Evolutionary conservation across 495 filamentous ascomycete genomes (phyloP), one percentile per base, ranked within the genome.

Genomic region (Penicillium roqueforti): DNA sequence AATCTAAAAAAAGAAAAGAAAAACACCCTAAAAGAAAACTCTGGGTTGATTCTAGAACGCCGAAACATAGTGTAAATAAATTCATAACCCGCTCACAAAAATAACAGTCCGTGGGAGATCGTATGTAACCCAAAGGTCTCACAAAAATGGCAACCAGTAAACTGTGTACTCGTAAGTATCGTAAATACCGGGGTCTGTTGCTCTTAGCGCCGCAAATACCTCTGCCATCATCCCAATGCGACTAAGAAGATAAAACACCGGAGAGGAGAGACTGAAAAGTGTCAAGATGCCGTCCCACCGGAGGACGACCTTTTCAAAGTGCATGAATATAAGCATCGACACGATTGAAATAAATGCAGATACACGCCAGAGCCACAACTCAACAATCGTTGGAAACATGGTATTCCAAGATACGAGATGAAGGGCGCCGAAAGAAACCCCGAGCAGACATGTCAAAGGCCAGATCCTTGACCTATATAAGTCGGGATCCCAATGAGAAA

Each of bases 251-350:
- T 68, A 68, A 16, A 70, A 38, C 23, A 36, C 57, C 14, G 69
- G 67, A 4, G 63, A 66, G 8, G 60, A 46, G 31, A 72, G 41
- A 43, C 63, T 65, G 39, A 68, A 40, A 9, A 68, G 45, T 8
- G 66, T 68, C 45, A 68, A 46, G 31, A 60, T 55, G 13, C 68
- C 69, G 18, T 57, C 53, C 63, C 67, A 69, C 2, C 65, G 58
- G 18, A 70, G 39, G 22, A 67, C 56, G 36, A 70, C 65, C 47
- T 65, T 68, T 45, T 69, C 58, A 47, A 62, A 72, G 29, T 72
- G 66, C 68, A 72, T 72, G 53, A 70, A 69, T 20, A 69, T 54
- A 26, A 71, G 41, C 28, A 39, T 39, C n/a, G 37, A 20, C 16
- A 39, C 37, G 18, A 39, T 39, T 19, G 67, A 71, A 4, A 57